phyloP scores from a whole-genome alignment of 148 eudicot genomes.

The Arctostaphylos glauca region DNA sequence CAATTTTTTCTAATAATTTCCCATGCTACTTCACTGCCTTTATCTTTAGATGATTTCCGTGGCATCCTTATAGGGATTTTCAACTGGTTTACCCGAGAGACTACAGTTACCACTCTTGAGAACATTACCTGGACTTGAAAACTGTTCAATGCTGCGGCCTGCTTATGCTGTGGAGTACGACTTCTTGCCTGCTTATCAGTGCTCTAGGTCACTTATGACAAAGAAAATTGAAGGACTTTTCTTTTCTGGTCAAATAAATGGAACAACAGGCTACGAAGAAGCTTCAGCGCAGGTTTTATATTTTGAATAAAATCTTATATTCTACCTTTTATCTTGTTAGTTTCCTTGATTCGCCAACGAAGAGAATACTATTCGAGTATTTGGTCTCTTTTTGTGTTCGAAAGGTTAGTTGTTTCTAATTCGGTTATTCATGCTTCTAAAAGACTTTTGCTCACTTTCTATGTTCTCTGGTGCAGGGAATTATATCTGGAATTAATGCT shows the following conservation, averaged over 20 bases:
- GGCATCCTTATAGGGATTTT: slow-evolving; percentile 66
- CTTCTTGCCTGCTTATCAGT: slow-evolving; percentile 94
- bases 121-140: slow-evolving; percentile 94
- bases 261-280: slow-evolving; percentile 99
- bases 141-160: slow-evolving; percentile 95
- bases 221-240: slow-evolving; percentile 94
- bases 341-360: background rate
- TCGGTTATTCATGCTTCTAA: background rate
- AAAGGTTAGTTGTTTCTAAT: slow-evolving; percentile 2
- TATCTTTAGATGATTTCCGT: background rate
- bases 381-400: background rate
- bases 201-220: slow-evolving; percentile 96
- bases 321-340: background rate
- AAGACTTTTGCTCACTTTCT: background rate
- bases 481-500: slow-evolving; percentile 94
- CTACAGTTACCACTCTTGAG: slow-evolving; percentile 86
- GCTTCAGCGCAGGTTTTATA: slow-evolving; percentile 93
- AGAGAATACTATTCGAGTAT: background rate
- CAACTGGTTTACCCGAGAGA: slow-evolving; percentile 98
- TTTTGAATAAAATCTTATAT: background rate
- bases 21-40: background rate
- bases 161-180: slow-evolving; percentile 99
- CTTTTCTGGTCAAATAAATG: slow-evolving; percentile 99
- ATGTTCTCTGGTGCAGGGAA: slow-evolving; percentile 54
- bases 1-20: background rate